Evolutionary conservation across 2,329 filamentous ascomycete genomes (phyloP).

Genomic region (Aspergillus hortae): DNA sequence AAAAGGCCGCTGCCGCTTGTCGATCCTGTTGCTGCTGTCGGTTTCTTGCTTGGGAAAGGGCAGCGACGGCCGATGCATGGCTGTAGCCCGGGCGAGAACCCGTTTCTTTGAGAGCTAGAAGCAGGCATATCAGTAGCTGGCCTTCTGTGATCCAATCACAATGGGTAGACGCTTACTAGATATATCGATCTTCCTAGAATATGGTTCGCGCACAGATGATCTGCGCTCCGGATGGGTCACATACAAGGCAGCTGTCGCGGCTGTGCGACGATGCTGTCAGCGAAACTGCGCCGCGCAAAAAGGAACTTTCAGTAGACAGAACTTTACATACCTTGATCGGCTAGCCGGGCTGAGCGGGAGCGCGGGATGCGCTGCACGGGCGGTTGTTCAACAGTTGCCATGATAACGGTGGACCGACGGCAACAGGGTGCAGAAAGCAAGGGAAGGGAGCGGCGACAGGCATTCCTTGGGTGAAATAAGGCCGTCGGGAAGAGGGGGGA

Average conservation of each 20-base stretch:
- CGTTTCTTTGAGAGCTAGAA: conserved; percentile 21
- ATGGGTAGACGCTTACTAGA: conserved; percentile 19
- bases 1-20: conserved; percentile 55
- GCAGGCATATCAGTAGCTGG: neutral
- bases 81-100: conserved; percentile 59
- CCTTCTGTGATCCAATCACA: neutral
- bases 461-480: conserved; percentile 15
- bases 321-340: conserved; percentile 30
- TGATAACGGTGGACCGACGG: conserved; percentile 15
- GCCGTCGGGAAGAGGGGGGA: conserved; percentile 1
- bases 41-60: conserved; percentile 68
- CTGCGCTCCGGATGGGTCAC: conserved; percentile 45
- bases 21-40: conserved; percentile 58
- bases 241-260: conserved; percentile 61
- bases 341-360: conserved; percentile 26
- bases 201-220: conserved; percentile 22
- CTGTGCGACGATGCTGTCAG: conserved; percentile 28
- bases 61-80: conserved; percentile 65
- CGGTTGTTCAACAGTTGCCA: conserved; percentile 31
- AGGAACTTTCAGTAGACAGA: conserved; percentile 3
- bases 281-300: neutral
- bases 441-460: conserved; percentile 10
- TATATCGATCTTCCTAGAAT: conserved; percentile 14
- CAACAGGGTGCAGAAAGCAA: conserved; percentile 8
- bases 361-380: conserved; percentile 12